Conservation (phyloP, 2,329 filamentous ascomycete genomes). For the Cladosporium sp. region DNA sequence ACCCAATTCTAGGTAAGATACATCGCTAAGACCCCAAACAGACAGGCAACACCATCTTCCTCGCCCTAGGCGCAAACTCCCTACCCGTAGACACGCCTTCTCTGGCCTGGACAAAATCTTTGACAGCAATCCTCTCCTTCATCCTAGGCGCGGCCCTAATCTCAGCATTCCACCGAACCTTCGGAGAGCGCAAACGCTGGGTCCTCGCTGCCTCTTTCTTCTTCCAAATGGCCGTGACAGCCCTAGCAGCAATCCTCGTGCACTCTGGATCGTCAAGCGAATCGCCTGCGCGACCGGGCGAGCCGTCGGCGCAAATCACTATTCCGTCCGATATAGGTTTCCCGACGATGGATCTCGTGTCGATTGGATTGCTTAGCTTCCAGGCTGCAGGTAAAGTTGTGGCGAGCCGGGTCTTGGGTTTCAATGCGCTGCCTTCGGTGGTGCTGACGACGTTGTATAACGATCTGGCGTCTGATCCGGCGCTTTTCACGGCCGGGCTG, state of each 20-base stretch:
- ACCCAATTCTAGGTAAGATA: neutral
- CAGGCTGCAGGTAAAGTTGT: slow-evolving; percentile 74
- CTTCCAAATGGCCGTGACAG: slow-evolving; percentile 35
- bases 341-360: slow-evolving; percentile 50
- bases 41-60: slow-evolving; percentile 66
- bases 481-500: slow-evolving; percentile 37
- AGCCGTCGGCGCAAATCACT: slow-evolving; percentile 14
- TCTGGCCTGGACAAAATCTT: slow-evolving; percentile 63
- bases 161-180: slow-evolving; percentile 59
- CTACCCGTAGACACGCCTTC: slow-evolving; percentile 34
- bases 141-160: slow-evolving; percentile 68
- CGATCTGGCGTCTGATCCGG: slow-evolving; percentile 65
- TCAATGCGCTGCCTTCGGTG: slow-evolving; percentile 67
- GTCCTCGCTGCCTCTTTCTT: slow-evolving; percentile 49
- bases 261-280: slow-evolving; percentile 20
- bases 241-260: slow-evolving; percentile 36
- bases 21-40: neutral
- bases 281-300: slow-evolving; percentile 6
- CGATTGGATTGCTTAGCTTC: slow-evolving; percentile 66
- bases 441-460: slow-evolving; percentile 77
- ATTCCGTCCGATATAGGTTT: slow-evolving; percentile 14
- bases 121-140: slow-evolving; percentile 63
- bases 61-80: slow-evolving; percentile 60
- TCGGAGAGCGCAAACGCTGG: slow-evolving; percentile 59
- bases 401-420: slow-evolving; percentile 62